Percentiles rank a stretch among this genome's conserved stretches.
These are phyloP conservation scores for Coniochaeta prunicola DNA, from an alignment of 2,329 filamentous ascomycete species.

Conservation along the genomic window DNA sequence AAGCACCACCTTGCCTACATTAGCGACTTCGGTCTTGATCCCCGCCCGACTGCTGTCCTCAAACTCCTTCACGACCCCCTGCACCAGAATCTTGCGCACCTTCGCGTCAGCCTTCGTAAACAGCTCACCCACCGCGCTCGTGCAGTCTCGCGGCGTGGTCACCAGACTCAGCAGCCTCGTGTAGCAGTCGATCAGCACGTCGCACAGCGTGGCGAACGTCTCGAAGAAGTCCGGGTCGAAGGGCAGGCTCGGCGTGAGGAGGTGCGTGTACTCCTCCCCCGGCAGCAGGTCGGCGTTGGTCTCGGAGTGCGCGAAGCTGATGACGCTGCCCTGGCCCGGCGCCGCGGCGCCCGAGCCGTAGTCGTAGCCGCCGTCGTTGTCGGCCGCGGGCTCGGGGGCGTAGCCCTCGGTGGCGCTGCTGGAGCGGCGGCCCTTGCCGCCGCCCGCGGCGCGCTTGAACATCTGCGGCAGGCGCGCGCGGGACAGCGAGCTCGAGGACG, in stretches of 20 bases:
- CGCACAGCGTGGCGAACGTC: conserved; percentile 91
- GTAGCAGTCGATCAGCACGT: conserved; percentile 91
- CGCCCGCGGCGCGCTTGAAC: conserved; percentile 59
- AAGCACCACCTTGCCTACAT: conserved; percentile 81
- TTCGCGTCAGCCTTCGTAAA: conserved; percentile 85
- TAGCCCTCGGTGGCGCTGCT: conserved; percentile 30
- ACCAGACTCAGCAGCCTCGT: conserved; percentile 69
- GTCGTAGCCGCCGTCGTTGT: conserved; percentile 11
- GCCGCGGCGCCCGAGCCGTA: not conserved
- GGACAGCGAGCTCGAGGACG: conserved; percentile 60
- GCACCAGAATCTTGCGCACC: conserved; percentile 82
- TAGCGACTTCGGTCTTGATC: conserved; percentile 74
- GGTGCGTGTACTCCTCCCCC: conserved; percentile 79
- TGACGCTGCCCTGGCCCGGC: conserved; percentile 30
- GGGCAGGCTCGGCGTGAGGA: conserved; percentile 85
- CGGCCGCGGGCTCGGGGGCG: conserved; percentile 17
- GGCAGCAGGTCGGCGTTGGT: conserved; percentile 55
- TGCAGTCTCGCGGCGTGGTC: conserved; percentile 66
- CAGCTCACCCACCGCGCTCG: conserved; percentile 65
- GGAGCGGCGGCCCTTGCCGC: conserved; percentile 49
- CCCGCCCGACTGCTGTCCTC: conserved; percentile 75
- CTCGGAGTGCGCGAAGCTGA: conserved; percentile 51
- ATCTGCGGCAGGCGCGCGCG: conserved; percentile 76
- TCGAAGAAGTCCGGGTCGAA: conserved; percentile 98
- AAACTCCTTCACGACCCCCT: conserved; percentile 83